These are phyloP conservation scores for Hypholoma sublateritium DNA, from an alignment of 768 basidiomycete species.

Conservation along the genomic window DNA sequence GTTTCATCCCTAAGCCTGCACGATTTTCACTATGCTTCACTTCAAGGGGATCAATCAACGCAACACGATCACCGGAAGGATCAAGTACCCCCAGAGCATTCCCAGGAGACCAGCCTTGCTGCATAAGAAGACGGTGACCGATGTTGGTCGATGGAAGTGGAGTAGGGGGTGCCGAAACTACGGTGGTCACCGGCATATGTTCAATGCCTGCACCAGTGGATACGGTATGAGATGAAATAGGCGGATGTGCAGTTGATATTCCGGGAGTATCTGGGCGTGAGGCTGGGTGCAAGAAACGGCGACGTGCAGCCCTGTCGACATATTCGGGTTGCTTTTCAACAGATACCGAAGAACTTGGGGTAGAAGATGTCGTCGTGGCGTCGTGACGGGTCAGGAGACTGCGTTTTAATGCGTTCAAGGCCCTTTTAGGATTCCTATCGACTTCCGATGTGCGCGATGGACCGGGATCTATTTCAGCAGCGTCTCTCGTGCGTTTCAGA, in stretches of 20 bases:
- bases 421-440: conserved; percentile 56
- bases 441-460: conserved; percentile 15
- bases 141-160: conserved; percentile 60
- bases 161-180: conserved; percentile 39
- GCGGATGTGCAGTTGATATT: conserved; percentile 27
- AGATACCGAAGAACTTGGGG: conserved; percentile 10
- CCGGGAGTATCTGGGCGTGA: conserved; percentile 57
- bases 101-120: conserved; percentile 79
- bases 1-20: conserved; percentile 55
- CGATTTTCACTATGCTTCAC: conserved; percentile 41
- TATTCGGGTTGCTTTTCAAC: conserved; percentile 33
- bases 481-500: conserved; percentile 27
- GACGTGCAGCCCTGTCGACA: conserved; percentile 69
- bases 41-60: conserved; percentile 59
- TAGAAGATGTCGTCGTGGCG: conserved; percentile 12
- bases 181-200: not conserved
- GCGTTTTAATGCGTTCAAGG: conserved; percentile 64
- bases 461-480: conserved; percentile 25
- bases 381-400: conserved; percentile 57
- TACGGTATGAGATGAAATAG: not conserved
- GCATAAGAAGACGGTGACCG: conserved; percentile 66
- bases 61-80: conserved; percentile 32
- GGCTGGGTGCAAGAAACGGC: conserved; percentile 57
- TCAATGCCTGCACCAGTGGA: not conserved
- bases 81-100: conserved; percentile 43